Evolutionary conservation across 768 basidiomycete species (phyloP).

Genomic region (Guyanaporus albipodus): DNA sequence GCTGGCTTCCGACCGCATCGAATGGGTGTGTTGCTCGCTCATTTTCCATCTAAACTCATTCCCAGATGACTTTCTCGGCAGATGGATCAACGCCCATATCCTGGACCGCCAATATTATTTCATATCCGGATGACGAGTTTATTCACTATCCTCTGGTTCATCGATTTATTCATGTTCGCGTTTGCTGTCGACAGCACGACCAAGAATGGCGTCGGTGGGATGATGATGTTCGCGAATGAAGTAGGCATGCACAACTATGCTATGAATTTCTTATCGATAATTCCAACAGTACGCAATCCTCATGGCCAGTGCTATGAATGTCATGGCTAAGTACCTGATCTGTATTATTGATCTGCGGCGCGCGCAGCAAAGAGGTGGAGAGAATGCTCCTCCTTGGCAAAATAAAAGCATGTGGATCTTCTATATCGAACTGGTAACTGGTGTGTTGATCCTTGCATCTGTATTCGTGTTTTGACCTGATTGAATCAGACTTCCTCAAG

Average conservation of each 20-base stretch:
- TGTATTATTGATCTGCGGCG: constrained; percentile 79
- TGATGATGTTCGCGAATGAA: constrained; percentile 95
- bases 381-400: constrained; percentile 91
- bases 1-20: constrained; percentile 91
- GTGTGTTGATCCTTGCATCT: constrained; percentile 40
- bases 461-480: constrained; percentile 2
- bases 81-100: constrained; percentile 97
- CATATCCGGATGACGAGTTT: constrained; percentile 79
- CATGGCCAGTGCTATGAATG: constrained; percentile 73
- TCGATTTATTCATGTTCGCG: constrained; percentile 73
- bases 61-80: constrained; percentile 31
- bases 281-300: constrained; percentile 77
- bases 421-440: constrained; percentile 89
- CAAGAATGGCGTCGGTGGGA: constrained; percentile 76
- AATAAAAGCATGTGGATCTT: constrained; percentile 97
- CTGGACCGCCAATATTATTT: constrained; percentile 77
- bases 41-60: neutral
- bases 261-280: constrained; percentile 9
- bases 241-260: constrained; percentile 39
- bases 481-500: constrained; percentile 79
- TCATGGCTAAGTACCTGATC: constrained; percentile 77
- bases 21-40: constrained; percentile 66
- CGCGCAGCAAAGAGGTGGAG: constrained; percentile 72
- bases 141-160: constrained; percentile 68
- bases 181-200: constrained; percentile 80